These are phyloP conservation scores for Fusarium begoniae DNA, from an alignment of 2,329 filamentous ascomycete species.

Conservation along the genomic window DNA sequence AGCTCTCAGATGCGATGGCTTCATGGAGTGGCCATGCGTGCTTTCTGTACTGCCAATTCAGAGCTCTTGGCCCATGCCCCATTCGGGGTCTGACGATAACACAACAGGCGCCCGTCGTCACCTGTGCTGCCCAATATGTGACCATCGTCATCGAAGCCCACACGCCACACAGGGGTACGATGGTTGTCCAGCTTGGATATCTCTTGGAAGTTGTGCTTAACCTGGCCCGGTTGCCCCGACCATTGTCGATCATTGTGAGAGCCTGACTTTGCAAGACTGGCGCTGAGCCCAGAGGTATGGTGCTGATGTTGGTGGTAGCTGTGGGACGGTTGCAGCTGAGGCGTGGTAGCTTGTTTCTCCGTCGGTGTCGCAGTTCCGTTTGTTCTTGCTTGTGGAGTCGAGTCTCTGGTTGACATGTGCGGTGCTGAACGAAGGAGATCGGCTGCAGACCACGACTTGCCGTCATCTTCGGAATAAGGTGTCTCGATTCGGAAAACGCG, in stretches of 20 bases:
- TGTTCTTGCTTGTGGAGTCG: conserved; percentile 46
- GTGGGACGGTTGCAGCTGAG: conserved; percentile 37
- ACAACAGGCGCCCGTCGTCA: conserved; percentile 75
- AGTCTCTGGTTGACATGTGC: conserved; percentile 37
- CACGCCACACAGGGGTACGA: conserved; percentile 77
- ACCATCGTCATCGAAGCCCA: conserved; percentile 75
- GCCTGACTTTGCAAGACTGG: conserved; percentile 62
- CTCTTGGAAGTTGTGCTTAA: conserved; percentile 70
- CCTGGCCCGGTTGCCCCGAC: conserved; percentile 69
- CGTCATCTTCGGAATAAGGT: conserved; percentile 57
- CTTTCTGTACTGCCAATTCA: conserved; percentile 67
- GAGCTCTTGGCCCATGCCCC: conserved; percentile 69
- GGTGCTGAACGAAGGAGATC: conserved; percentile 53
- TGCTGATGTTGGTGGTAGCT: conserved; percentile 48
- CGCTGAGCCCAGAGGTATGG: conserved; percentile 59
- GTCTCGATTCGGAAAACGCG: conserved; percentile 86
- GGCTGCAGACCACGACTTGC: conserved; percentile 59
- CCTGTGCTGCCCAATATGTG: conserved; percentile 80
- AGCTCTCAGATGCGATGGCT: background rate
- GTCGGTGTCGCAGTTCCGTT: conserved; percentile 38
- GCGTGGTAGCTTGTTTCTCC: conserved; percentile 35
- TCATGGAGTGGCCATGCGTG: conserved; percentile 60
- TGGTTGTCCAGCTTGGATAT: conserved; percentile 74
- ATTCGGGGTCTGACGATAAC: conserved; percentile 68
- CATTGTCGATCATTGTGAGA: conserved; percentile 59